Percentiles rank a stretch among this genome's conserved stretches.
Conservation (phyloP, 1,284 basidiomycete genomes). For the Rhodotorula sp. region DNA sequence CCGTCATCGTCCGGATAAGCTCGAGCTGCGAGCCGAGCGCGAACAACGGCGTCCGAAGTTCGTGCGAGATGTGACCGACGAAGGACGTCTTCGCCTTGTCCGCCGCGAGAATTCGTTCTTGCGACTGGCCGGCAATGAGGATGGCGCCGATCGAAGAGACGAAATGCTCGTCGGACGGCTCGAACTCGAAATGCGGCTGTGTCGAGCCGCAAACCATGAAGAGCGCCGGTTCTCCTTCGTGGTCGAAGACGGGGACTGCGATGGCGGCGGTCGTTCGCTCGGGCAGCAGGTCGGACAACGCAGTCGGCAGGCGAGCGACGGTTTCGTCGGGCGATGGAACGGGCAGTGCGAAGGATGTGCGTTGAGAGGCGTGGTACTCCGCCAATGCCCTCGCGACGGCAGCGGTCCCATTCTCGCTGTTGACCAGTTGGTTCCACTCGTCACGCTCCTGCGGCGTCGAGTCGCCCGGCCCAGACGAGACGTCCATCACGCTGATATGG, state of each 20-base stretch:
- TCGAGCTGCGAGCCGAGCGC: conserved; percentile 42
- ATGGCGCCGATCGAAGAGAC: conserved; percentile 5
- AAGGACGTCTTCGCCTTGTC: conserved; percentile 46
- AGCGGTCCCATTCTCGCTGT: not conserved
- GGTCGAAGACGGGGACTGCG: conserved; percentile 20
- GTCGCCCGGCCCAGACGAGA: not conserved
- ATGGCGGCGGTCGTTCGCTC: not conserved
- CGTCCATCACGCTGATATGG: not conserved
- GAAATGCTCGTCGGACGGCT: conserved; percentile 19
- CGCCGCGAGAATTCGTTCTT: conserved; percentile 16
- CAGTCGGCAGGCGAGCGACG: not conserved
- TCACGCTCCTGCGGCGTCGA: not conserved
- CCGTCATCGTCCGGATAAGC: conserved; percentile 30
- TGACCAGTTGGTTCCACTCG: not conserved
- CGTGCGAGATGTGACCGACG: conserved; percentile 37
- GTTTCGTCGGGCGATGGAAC: not conserved
- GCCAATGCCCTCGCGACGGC: not conserved
- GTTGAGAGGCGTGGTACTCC: not conserved
- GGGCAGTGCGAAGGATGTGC: not conserved
- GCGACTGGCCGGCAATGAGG: conserved; percentile 29
- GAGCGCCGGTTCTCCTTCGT: conserved; percentile 23
- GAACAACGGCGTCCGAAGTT: conserved; percentile 46
- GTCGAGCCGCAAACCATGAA: conserved; percentile 16
- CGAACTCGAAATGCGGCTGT: not conserved
- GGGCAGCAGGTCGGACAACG: not conserved